Conservation (phyloP, 2,329 filamentous ascomycete species). For the Aureobasidium sp. region DNA sequence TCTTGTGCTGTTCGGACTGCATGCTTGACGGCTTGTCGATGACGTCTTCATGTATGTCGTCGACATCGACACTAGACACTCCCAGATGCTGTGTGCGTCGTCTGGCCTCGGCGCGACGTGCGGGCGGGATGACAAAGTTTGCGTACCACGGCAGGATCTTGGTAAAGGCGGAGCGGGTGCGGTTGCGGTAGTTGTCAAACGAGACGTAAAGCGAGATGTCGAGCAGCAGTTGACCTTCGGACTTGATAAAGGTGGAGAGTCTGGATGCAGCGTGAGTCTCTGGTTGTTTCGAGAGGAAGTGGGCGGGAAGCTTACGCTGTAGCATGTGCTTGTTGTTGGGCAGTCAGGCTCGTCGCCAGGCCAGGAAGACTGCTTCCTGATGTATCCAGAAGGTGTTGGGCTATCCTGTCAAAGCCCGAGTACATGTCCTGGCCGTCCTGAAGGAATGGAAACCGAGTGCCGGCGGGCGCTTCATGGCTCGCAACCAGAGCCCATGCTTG, state of each 20-base stretch:
- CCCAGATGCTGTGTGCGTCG: conserved; percentile 52
- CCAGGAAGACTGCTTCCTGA: conserved; percentile 28
- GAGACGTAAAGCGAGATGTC: conserved; percentile 87
- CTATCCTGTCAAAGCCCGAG: conserved; percentile 56
- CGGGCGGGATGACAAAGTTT: conserved; percentile 76
- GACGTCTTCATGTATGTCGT: conserved; percentile 34
- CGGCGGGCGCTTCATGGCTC: conserved; percentile 34
- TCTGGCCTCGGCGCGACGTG: conserved; percentile 63
- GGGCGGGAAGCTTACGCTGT: conserved; percentile 13
- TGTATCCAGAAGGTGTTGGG: conserved; percentile 45
- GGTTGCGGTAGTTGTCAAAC: conserved; percentile 72
- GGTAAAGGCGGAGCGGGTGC: conserved; percentile 75
- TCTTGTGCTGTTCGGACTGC: conserved; percentile 22
- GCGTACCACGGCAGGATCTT: conserved; percentile 75
- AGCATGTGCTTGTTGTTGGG: conserved; percentile 16
- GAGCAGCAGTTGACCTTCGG: conserved; percentile 68
- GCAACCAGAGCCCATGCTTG: conserved; percentile 62
- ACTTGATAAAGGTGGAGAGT: conserved; percentile 53
- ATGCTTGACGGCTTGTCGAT: conserved; percentile 27
- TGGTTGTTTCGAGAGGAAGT: background rate
- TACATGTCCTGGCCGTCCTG: conserved; percentile 50
- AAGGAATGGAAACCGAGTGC: conserved; percentile 32
- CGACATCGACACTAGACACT: conserved; percentile 41
- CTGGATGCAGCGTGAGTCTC: conserved; percentile 5
- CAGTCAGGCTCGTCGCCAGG: conserved; percentile 22